These are phyloP conservation scores for Magnaporthales sp. DNA, from an alignment of 2,329 filamentous ascomycete genomes.

Conservation along the genomic window DNA sequence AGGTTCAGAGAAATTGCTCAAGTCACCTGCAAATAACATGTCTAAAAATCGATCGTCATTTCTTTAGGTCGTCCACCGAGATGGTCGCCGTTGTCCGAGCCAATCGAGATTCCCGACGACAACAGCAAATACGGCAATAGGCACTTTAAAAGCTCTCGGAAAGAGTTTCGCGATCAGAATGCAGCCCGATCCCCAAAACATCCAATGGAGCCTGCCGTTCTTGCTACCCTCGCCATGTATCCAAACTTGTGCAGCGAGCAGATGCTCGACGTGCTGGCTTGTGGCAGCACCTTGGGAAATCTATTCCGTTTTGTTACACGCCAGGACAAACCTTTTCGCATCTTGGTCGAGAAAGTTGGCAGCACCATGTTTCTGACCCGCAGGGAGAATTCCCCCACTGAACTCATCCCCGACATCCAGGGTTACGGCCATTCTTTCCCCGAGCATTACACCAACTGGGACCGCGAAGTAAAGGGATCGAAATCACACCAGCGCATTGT, in stretches of 20 bases:
- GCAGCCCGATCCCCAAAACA: conserved; percentile 38
- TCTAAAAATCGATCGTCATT: not conserved
- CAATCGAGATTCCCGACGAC: conserved; percentile 32
- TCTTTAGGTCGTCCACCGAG: conserved; percentile 35
- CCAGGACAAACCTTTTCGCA: conserved; percentile 41
- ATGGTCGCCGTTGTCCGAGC: conserved; percentile 34
- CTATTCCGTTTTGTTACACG: conserved; percentile 46
- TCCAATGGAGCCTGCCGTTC: conserved; percentile 40
- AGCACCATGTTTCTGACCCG: conserved; percentile 55
- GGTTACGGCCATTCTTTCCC: conserved; percentile 62
- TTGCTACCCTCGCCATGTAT: conserved; percentile 25
- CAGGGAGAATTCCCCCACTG: conserved; percentile 49
- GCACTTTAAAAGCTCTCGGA: not conserved
- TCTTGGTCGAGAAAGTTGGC: conserved; percentile 45
- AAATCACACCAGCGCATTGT: conserved; percentile 54
- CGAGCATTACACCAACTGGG: conserved; percentile 58
- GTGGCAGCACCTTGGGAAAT: conserved; percentile 52
- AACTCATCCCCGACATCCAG: conserved; percentile 42
- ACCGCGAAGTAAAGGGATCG: conserved; percentile 41
- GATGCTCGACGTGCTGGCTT: conserved; percentile 46
- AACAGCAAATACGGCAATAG: conserved; percentile 19
- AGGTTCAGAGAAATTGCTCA: conserved; percentile 3
- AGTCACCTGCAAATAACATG: not conserved
- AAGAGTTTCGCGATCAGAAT: conserved; percentile 46
- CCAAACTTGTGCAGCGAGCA: conserved; percentile 21